Conservation (phyloP, 768 basidiomycete genomes). For the Serendipita vermifera region DNA sequence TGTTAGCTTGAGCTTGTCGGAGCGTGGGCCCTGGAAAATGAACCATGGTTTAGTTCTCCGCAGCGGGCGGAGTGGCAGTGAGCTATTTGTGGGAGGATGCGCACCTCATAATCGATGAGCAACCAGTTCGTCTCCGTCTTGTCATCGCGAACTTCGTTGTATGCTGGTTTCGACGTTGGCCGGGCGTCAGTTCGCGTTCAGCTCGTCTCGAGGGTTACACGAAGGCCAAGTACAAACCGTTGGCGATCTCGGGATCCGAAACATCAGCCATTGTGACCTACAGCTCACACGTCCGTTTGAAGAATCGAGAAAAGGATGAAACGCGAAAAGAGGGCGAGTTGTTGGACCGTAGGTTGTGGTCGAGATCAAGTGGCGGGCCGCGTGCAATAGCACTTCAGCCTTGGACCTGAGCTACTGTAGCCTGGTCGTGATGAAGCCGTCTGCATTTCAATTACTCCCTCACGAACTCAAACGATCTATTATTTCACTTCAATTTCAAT, state of each 20-base stretch:
- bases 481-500: too few species aligned
- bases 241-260: conserved; percentile 53
- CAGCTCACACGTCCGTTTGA: too few species aligned
- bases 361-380: too few species aligned
- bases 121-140: conserved; percentile 85
- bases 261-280: conserved; percentile 56
- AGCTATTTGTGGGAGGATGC: conserved; percentile 14
- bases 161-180: conserved; percentile 37
- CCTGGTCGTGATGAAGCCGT: too few species aligned
- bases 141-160: conserved; percentile 74
- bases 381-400: too few species aligned
- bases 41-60: too few species aligned
- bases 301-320: too few species aligned
- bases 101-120: conserved; percentile 75
- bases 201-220: not conserved
- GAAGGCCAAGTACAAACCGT: conserved; percentile 37
- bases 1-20: conserved; percentile 69
- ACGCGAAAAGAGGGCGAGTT: too few species aligned
- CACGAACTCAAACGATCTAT: too few species aligned
- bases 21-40: conserved; percentile 47
- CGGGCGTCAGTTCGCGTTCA: not conserved
- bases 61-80: not conserved
- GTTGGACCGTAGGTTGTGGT: too few species aligned
- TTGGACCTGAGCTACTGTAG: too few species aligned
- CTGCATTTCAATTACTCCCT: too few species aligned